Conservation (phyloP, 1,139 yeast genomes). For the Pichia sp. region DNA sequence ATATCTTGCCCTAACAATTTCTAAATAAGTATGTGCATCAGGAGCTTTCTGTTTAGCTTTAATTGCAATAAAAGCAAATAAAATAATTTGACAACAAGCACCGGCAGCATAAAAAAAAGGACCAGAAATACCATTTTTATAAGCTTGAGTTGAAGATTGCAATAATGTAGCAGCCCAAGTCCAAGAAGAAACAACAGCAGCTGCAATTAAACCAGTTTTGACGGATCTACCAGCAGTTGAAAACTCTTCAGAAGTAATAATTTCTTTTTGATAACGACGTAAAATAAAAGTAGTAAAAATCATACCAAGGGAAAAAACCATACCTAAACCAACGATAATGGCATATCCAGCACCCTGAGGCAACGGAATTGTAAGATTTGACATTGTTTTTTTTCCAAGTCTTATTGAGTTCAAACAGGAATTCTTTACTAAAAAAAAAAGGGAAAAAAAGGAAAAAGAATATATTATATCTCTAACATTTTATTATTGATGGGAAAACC, state of each 20-base stretch:
- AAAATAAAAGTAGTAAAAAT: slow-evolving; percentile 62
- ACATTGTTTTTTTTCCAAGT: neutral
- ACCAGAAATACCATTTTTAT: slow-evolving; percentile 34
- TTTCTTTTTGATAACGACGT: slow-evolving; percentile 70
- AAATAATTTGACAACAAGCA: slow-evolving; percentile 46
- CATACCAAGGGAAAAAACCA: slow-evolving; percentile 77
- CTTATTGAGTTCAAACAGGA: no score
- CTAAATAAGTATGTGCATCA: slow-evolving; percentile 49
- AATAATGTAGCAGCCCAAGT: slow-evolving; percentile 35
- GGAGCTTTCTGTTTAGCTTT: slow-evolving; percentile 52
- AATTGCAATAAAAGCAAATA: slow-evolving; percentile 47
- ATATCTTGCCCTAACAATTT: slow-evolving; percentile 43
- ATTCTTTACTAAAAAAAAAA: neutral
- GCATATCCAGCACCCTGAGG: slow-evolving; percentile 90
- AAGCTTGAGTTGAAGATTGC: slow-evolving; percentile 25
- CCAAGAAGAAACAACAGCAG: slow-evolving; percentile 36
- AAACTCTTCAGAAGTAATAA: slow-evolving; percentile 84
- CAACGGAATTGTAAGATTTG: slow-evolving; percentile 31
- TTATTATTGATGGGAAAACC: no score
- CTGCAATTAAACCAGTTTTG: slow-evolving; percentile 33
- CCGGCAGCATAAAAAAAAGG: slow-evolving; percentile 50
- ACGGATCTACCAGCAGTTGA: slow-evolving; percentile 34
- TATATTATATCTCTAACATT: no score
- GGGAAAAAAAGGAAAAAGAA: neutral
- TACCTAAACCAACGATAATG: slow-evolving; percentile 81